Evolutionary conservation across 2,329 filamentous ascomycete genomes (phyloP).

Genomic region (Ilyonectria destructans): DNA sequence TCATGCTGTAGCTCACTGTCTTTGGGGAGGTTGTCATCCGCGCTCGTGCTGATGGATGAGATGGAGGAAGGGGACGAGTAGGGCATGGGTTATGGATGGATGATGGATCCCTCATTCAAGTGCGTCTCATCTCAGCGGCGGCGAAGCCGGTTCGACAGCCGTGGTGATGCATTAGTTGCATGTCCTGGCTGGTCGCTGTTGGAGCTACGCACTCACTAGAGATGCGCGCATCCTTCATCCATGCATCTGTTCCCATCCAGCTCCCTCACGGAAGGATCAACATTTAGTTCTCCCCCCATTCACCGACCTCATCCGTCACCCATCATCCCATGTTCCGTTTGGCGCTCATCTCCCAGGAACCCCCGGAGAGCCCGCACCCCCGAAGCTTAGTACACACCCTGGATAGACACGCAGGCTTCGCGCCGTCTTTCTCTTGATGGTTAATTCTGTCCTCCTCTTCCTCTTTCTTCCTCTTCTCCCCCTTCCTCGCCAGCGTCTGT

Average conservation of each 20-base stretch:
- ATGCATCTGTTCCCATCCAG: constrained; percentile 12
- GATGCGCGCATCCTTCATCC: constrained; percentile 21
- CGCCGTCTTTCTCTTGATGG: not conserved
- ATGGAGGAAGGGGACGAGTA: not conserved
- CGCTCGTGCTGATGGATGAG: not conserved
- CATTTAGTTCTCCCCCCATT: constrained; percentile 8
- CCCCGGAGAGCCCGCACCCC: not conserved
- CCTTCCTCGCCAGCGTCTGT: not conserved
- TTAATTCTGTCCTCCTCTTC: not conserved
- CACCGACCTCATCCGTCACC: not conserved
- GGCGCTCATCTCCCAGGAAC: constrained; percentile 5
- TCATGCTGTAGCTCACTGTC: not conserved
- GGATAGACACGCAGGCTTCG: not conserved
- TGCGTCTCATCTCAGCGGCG: not conserved
- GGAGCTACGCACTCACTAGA: not conserved
- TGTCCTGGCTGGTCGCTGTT: not conserved
- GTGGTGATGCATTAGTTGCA: not conserved
- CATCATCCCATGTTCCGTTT: constrained; percentile 18
- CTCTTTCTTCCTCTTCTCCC: not conserved
- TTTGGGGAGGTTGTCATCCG: not conserved
- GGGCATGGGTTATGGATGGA: not conserved
- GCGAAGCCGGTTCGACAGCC: not conserved
- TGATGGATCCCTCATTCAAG: not conserved
- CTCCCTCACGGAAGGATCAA: constrained; percentile 24
- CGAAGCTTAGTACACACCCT: not conserved